These are phyloP conservation scores for Neoarthrinium moseri DNA, from an alignment of 2,329 filamentous ascomycete genomes.

Conservation along the genomic window DNA sequence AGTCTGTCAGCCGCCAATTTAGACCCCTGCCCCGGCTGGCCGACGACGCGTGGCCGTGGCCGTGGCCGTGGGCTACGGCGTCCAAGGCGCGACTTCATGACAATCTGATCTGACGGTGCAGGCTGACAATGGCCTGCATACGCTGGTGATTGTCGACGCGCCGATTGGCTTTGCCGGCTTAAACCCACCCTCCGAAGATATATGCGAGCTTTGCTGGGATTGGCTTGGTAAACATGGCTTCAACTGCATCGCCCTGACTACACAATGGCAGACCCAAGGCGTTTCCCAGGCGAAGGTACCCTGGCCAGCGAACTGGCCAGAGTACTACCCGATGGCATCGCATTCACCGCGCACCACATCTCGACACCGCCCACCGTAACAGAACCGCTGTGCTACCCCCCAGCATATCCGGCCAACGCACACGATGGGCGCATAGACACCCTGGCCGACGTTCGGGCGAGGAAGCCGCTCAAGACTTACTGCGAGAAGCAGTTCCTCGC, in stretches of 20 bases:
- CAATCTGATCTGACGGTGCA: no score
- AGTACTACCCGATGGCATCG: constrained; percentile 51
- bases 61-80: no score
- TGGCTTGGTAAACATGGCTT: neutral
- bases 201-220: neutral
- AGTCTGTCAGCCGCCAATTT: neutral
- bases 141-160: no score
- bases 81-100: no score
- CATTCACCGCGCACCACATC: constrained; percentile 77
- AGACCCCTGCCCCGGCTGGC: neutral
- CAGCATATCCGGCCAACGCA: constrained; percentile 50
- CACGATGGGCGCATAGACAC: constrained; percentile 26
- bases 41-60: neutral
- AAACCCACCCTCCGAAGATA: no score
- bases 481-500: constrained; percentile 79
- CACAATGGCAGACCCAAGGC: constrained; percentile 16
- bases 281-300: constrained; percentile 13
- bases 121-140: no score
- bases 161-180: no score
- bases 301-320: constrained; percentile 41
- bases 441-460: constrained; percentile 57
- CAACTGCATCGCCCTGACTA: no score
- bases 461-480: constrained; percentile 56
- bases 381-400: constrained; percentile 75
- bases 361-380: constrained; percentile 78